phyloP scores from a whole-genome alignment of 2,329 filamentous ascomycete species.

The Paraphaeosphaeria sporulosa region DNA sequence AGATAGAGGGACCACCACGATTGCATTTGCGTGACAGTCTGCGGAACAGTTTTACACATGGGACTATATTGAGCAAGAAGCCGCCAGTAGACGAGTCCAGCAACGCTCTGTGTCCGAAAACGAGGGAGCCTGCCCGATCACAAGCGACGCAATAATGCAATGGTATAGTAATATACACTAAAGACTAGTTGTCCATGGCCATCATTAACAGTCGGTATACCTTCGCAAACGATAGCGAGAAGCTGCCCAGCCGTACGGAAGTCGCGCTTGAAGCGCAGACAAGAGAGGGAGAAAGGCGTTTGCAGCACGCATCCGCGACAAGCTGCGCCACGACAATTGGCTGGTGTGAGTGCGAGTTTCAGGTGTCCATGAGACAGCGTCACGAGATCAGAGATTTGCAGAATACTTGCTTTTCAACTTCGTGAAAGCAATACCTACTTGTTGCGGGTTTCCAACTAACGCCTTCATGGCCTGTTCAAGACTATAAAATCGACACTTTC shows the following conservation, averaged over 20 bases:
- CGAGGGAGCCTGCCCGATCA: neutral
- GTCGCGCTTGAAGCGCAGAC: neutral
- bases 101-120: neutral
- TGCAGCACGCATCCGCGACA: neutral
- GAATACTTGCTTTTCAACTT: neutral
- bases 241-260: no score
- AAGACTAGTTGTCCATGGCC: neutral
- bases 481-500: neutral
- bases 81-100: conserved; percentile 6
- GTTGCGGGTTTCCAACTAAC: neutral
- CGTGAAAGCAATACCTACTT: neutral
- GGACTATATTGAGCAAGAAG: conserved; percentile 24
- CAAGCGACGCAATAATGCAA: neutral
- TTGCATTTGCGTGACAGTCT: conserved; percentile 32
- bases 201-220: neutral
- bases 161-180: neutral
- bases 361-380: neutral
- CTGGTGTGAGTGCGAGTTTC: neutral
- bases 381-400: neutral
- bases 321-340: neutral
- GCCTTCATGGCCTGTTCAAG: neutral
- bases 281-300: neutral
- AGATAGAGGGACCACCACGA: conserved; percentile 25
- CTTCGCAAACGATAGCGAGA: no score
- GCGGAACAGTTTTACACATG: conserved; percentile 28